A percentile compares a stretch with the other conserved stretches of the same genome.
Conservation (phyloP, 805 yeast species). For the Sungouiozyma intestinalis region DNA sequence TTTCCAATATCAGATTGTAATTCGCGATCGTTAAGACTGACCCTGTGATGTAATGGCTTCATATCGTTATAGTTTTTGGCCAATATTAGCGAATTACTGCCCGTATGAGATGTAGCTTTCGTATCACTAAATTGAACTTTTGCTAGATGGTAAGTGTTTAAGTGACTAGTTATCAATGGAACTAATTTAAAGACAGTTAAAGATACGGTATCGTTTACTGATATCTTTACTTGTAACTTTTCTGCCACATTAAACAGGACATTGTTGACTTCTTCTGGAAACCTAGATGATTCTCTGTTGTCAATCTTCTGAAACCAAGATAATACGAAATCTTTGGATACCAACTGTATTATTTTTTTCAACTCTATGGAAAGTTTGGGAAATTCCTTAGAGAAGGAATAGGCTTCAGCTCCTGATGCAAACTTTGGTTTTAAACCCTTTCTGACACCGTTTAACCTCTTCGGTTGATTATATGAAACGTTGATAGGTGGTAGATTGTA, state of each 20-base stretch:
- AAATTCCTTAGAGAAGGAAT: constrained; percentile 4
- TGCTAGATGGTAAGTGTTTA: constrained; percentile 38
- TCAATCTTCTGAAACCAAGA: constrained; percentile 45
- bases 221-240: constrained; percentile 35
- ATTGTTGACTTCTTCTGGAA: constrained; percentile 32
- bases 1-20: constrained; percentile 35
- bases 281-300: constrained; percentile 21
- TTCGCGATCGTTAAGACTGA: constrained; percentile 29
- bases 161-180: constrained; percentile 61
- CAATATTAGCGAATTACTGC: constrained; percentile 32
- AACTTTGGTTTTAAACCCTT: not conserved
- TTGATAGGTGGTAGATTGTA: not conserved
- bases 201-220: constrained; percentile 41
- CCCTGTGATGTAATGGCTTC: constrained; percentile 48
- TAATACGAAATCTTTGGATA: constrained; percentile 42
- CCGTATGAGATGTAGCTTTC: constrained; percentile 23
- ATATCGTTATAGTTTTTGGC: constrained; percentile 31
- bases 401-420: not conserved
- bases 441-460: not conserved
- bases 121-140: constrained; percentile 19
- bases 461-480: not conserved
- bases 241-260: constrained; percentile 36
- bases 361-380: constrained; percentile 32
- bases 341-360: constrained; percentile 34
- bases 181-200: constrained; percentile 46